Conservation (phyloP, 1,284 basidiomycete species). For the Mycosarcoma maydis region DNA sequence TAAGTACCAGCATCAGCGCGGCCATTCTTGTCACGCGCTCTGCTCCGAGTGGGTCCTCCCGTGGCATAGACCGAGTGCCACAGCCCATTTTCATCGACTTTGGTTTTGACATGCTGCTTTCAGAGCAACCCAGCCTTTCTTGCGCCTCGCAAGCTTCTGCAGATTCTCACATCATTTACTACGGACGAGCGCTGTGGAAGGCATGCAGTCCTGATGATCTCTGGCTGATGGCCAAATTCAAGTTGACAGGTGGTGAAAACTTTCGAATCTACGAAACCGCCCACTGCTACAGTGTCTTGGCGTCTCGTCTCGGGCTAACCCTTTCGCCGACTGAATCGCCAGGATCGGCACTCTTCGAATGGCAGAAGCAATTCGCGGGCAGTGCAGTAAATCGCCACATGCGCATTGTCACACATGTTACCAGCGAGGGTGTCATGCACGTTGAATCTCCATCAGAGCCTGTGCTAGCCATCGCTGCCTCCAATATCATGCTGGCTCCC, state of each 20-base stretch:
- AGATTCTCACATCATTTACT: constrained; percentile 4
- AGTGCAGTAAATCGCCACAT: constrained; percentile 14
- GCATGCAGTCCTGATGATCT: not conserved
- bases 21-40: constrained; percentile 1
- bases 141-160: not conserved
- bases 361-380: not conserved
- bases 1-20: constrained; percentile 23
- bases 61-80: not conserved
- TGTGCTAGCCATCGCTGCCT: constrained; percentile 17
- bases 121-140: constrained; percentile 1
- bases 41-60: not conserved
- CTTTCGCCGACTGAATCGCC: not conserved
- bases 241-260: not conserved
- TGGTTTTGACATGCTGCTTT: constrained; percentile 9
- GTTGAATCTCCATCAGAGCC: constrained; percentile 15
- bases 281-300: constrained; percentile 8
- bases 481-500: constrained; percentile 10
- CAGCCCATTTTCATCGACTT: constrained; percentile 12
- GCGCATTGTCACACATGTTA: constrained; percentile 5
- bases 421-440: not conserved
- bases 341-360: not conserved
- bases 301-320: constrained; percentile 9
- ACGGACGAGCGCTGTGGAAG: constrained; percentile 24
- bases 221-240: constrained; percentile 1
- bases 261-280: not conserved